Evolutionary conservation across 192 early-diverging fungal genomes (phyloP), one percentile per base, ranked within the genome.

Genomic region (Backusella tuberculispora): DNA sequence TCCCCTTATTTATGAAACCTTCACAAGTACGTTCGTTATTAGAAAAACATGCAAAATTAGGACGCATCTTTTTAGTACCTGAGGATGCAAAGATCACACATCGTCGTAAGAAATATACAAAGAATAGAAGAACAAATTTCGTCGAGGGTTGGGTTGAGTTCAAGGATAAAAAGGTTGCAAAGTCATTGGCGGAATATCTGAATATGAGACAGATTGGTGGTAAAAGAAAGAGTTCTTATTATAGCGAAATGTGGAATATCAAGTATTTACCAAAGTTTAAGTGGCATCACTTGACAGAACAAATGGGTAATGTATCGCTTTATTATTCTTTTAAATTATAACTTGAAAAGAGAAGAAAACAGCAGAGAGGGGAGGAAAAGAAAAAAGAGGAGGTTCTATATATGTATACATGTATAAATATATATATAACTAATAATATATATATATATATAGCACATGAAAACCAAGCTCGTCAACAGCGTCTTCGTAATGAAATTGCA

Each of bases 141-240:
- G 90, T 88, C 1, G 97, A 99, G 80, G 98, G 97, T 6, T 99
- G 98, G 98, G 92, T 99, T 29, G 98, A 99, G 83, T 98, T 99
- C 81, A 78, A 84, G 66, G 95, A 97, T 83, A 99, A 99, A 83
- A 91, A 88, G 65, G 87, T 90, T n/a, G 98, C 95, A 37, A 92
- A 95, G 73, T 78, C 81, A 4, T 86, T 92, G 0, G 96, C 96
- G 5, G 77, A 76, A 4, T 83, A 87, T 72, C 82, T 99, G 50
- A 99, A 99, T 81, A 89, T 91, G 72, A 88, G 88, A 40, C 86
- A 83, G 48, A 94, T 99, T 83, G 95, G 91, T 7, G 93, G 94
- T 37, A 97, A 95, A 74, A 96, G 95, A 81, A 87, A 92, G 41
- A 89, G 86, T 60, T 87, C 86, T 69, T 96, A 95, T 80, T 93